Conservation (phyloP, 257 asterid species). For the Solanum commersonii region DNA sequence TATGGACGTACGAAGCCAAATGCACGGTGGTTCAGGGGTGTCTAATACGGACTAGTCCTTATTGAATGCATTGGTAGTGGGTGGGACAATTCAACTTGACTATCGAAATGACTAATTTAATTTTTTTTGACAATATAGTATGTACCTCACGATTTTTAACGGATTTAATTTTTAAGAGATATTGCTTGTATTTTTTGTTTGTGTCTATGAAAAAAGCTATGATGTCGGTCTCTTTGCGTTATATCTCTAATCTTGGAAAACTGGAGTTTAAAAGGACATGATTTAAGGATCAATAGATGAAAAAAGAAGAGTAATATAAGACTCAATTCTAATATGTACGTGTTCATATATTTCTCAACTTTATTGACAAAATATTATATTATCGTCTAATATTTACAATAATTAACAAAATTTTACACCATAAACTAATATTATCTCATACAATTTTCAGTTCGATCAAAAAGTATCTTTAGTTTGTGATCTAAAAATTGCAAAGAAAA, state of each 20-base stretch:
- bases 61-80: background rate
- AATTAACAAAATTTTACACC: background rate
- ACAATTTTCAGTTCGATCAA: too few relatives aligned
- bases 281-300: background rate
- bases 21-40: background rate
- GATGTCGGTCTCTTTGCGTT: background rate
- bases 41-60: background rate
- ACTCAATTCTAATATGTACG: too few relatives aligned
- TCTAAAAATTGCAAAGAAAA: background rate
- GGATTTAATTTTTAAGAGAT: background rate
- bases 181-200: background rate
- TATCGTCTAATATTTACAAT: background rate
- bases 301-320: background rate
- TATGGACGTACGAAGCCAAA: background rate
- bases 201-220: background rate
- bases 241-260: background rate
- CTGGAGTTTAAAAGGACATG: background rate
- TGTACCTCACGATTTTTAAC: background rate
- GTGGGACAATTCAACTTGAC: background rate
- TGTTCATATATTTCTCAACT: background rate
- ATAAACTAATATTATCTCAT: accelerated
- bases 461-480: background rate
- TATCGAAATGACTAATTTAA: background rate
- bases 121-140: background rate
- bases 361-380: background rate